Evolutionary conservation across 2,329 filamentous ascomycete genomes (phyloP), one percentile per base, ranked within the genome.

Genomic region (Didymella segeticola): DNA sequence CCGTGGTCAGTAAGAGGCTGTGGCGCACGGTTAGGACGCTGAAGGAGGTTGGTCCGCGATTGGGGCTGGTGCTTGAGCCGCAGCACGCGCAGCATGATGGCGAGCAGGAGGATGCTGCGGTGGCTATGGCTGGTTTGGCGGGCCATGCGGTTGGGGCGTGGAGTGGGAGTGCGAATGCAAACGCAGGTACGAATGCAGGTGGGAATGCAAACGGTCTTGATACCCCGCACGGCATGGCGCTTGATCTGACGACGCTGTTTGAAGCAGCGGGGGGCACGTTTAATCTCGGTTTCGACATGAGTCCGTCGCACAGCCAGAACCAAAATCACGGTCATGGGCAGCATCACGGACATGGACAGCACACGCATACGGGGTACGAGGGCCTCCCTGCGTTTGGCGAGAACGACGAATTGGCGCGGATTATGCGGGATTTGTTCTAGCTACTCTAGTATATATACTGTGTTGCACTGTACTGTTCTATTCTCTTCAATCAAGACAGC

Each of bases 11-110:
- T 5, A 86, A 89, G 62, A 82, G 89, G 1, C 77, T 93, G 1
- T 93, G 89, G 89, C 83, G 84, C 58, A 90, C 87, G 0, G 86
- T 91, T 46, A 82, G 82, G 36, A 85, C 86, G 0, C 81, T 93
- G 30, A 90, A 89, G 63, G 85, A 89, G 55, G 85, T 90, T 6
- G 89, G 87, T 0, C 87, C 88, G 0, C 83, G 86, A 17, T 82
- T 92, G 1, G 89, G 89, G 0, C 79, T 89, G 17, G 75, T 75
- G 77, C 25, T 76, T 43, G 58, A 66, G 3, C 76, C 80, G 33
- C 72, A 78, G 2, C 73, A 76, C 17, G 85, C 87, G 57, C 79
- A 84, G 14, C 84, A 85, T 64, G 86, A 83, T 2, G 82, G 80
- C 20, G 79, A 84, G n/a, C 84, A 85, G 64, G 86, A 83, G 2